Evolutionary conservation across 176 grass and related monocot genomes (phyloP), one percentile per base, ranked within the genome.

Genomic region (Eremochloa ophiuroides): DNA sequence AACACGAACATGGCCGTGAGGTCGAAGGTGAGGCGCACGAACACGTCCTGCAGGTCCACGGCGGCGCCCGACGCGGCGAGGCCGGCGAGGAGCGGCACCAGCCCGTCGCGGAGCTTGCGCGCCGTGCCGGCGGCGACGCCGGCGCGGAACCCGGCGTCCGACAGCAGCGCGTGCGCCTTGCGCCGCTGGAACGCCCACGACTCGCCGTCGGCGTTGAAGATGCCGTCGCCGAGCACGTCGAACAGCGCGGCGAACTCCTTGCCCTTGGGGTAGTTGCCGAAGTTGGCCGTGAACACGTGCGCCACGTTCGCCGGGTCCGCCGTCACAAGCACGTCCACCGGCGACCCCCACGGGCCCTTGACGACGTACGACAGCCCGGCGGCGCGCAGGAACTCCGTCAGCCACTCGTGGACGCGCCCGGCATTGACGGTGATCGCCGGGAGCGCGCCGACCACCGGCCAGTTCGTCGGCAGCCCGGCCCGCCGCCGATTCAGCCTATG

Each of bases 181-280:
- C 84, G 72, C 22, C 93, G 17, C 87, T 95, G 93, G 29, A 91
- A 78, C 58, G 86, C 51, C 93, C 93, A 95, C 12, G 85, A 87
- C 23, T 95, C 93, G 27, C 66, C 85, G 75, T 95, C 93, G 74
- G 87, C 79, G 85, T 92, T 95, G 83, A 95, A 88, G 66, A 95
- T 91, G 71, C 90, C 86, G 3, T 78, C 76, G 66, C 93, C 93
- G 73, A 95, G 84, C 12, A 95, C 85, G 74, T 92, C 90, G 70
- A 95, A 95, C 9, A 90, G 27, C 30, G 11, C 23, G 3, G 67
- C 73, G 69, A 95, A 95, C 29, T 95, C 90, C 50, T 88, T 10
- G n/a, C 93, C 93, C 73, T 95, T 95, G 7, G 93, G 93, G 76
- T 95, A 95, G 71, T 91, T 92, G 14, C 56, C 82, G 70, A 92